Base-by-base conservation (phyloP, 306 rosid genomes). In the Citrullus amarus region DNA sequence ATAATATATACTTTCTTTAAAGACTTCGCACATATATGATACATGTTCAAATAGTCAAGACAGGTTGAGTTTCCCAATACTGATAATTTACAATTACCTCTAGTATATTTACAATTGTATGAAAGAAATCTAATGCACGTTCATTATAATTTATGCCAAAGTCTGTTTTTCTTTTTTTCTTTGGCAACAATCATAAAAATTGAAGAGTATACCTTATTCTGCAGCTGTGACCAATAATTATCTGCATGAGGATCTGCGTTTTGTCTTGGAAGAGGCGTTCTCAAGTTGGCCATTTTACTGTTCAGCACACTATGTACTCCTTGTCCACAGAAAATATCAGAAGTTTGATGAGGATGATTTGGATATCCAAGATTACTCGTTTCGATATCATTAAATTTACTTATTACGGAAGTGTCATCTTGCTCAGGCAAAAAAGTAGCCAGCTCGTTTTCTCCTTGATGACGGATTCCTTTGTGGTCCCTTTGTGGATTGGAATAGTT, bases 381-480 rank as follows among this genome's bases (percentile, higher is more conserved):
- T 69, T 81, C 89, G 46, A 73, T 70, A 84, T 83, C 85, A 81
- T 72, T 90, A 84, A 80, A 70, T 81, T 85, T 82, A 69, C 87
- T 88, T 75, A 82, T 79, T 68, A 75, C 84, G 22, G 92, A 81
- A 58, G 88, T 82, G 55, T 85, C 80, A 44, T 83, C 92, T 72
- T 84, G 88, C 79, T 87, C 84, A 46, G 90, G 82, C 43, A 78
- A 55, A 77, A 88, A 81, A 78, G 88, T 75, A 77, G 87, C 79
- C 75, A 77, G 81, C 65, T 70, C 88, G 44, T 81, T 86, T 82
- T 87, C 89, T 48, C 70, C 80, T 62, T 77, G 91, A 86, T 80
- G 87, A 85, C 73, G 68, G 67, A 70, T 76, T 79, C 80, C 86
- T 69, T 65, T 69, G 87, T 78, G 85, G 84, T 62, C 85, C 84